Percentiles rank a stretch among this genome's conserved stretches.
Evolutionary conservation across 2,329 filamentous ascomycete species (phyloP).

Genomic region (Paraphaeosphaeria sporulosa): DNA sequence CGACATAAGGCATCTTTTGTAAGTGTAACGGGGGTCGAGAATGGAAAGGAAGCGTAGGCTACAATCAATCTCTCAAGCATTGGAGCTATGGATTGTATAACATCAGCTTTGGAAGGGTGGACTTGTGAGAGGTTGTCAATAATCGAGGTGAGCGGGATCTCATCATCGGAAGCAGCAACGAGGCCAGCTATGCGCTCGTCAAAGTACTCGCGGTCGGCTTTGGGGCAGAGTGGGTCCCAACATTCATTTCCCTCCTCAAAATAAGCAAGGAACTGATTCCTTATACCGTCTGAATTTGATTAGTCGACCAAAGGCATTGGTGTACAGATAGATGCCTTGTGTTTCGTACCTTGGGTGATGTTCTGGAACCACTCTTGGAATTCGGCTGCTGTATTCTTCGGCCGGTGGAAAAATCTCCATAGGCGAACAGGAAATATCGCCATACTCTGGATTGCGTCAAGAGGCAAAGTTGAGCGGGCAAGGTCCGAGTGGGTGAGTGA

Average conservation of each 20-base stretch:
- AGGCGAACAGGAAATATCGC: conserved; percentile 6
- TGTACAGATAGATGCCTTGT: conserved; percentile 9
- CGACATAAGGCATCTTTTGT: conserved; percentile 15
- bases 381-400: conserved; percentile 11
- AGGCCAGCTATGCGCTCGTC: conserved; percentile 12
- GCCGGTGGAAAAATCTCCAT: conserved; percentile 10
- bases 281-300: conserved; percentile 13
- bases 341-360: conserved; percentile 12
- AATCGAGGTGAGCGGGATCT: conserved; percentile 10
- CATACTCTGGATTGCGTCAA: conserved; percentile 10
- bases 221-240: conserved; percentile 11
- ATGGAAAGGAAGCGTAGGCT: conserved; percentile 14
- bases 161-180: conserved; percentile 14
- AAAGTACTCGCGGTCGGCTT: conserved; percentile 15
- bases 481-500: conserved; percentile 5
- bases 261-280: conserved; percentile 12
- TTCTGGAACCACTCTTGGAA: conserved; percentile 13
- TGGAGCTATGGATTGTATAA: conserved; percentile 11
- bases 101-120: conserved; percentile 13
- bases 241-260: conserved; percentile 12
- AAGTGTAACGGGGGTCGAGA: conserved; percentile 12
- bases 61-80: conserved; percentile 10
- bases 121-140: conserved; percentile 12
- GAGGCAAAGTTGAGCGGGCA: conserved; percentile 3
- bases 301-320: conserved; percentile 11